Evolutionary conservation across 2,329 filamentous ascomycete genomes (phyloP).

Genomic region (Fusarium buxicola): DNA sequence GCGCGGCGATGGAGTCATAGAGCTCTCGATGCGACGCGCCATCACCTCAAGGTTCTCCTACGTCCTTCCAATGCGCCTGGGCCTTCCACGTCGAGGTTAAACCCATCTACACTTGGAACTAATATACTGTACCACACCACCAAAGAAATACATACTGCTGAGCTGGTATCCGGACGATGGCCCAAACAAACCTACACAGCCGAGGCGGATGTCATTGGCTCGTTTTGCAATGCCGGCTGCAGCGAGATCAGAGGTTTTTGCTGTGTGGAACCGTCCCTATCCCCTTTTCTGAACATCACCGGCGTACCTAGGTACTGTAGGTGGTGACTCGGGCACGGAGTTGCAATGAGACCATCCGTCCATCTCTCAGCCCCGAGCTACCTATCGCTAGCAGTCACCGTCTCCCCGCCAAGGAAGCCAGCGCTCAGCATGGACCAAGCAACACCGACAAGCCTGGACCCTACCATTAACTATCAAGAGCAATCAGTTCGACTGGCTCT

Average conservation of each 20-base stretch:
- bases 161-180: neutral
- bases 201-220: conserved; percentile 6
- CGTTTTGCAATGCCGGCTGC: neutral
- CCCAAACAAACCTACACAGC: conserved; percentile 4
- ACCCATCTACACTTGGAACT: neutral
- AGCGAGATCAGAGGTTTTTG: conserved; percentile 13
- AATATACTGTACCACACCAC: no score
- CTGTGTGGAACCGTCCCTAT: conserved; percentile 27
- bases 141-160: neutral
- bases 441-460: conserved; percentile 25
- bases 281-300: conserved; percentile 19
- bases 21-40: conserved; percentile 25
- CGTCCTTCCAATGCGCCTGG: neutral
- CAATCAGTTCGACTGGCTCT: conserved; percentile 18
- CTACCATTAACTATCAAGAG: conserved; percentile 9
- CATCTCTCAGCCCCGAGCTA: conserved; percentile 33
- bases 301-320: conserved; percentile 1
- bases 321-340: no score
- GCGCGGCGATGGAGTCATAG: conserved; percentile 28
- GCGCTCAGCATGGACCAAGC: conserved; percentile 34
- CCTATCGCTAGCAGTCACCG: conserved; percentile 30
- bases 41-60: conserved; percentile 2
- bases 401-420: conserved; percentile 24
- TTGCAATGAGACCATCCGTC: no score
- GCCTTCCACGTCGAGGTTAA: conserved; percentile 4